A percentile compares a stretch with the other conserved stretches of the same genome.
Conservation (phyloP, 2,329 filamentous ascomycete species). For the Epichloe scottii region DNA sequence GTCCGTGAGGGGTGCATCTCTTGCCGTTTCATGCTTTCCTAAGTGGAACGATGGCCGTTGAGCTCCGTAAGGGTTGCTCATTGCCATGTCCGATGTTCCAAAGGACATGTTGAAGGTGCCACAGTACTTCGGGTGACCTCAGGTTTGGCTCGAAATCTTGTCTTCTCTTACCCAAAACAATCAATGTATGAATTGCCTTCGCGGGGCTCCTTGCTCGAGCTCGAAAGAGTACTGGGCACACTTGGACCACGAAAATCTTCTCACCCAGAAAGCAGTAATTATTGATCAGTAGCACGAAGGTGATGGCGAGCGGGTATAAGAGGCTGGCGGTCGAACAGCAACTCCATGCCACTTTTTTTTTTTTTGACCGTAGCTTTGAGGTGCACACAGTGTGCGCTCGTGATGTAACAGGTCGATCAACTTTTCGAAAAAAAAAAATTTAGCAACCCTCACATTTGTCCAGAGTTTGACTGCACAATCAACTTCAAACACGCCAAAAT, state of each 20-base stretch:
- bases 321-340: background rate
- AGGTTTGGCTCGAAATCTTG: background rate
- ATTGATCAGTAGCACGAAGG: background rate
- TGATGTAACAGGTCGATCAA: background rate
- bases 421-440: background rate
- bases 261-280: background rate
- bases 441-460: too few species aligned
- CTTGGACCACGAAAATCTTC: background rate
- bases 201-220: background rate
- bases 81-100: slow-evolving; percentile 10
- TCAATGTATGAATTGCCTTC: background rate
- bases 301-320: background rate
- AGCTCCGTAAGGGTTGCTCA: slow-evolving; percentile 15
- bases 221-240: background rate
- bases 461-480: too few species aligned
- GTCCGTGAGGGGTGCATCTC: slow-evolving; percentile 47
- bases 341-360: slow-evolving; percentile 3
- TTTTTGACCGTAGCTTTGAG: background rate
- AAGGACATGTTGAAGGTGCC: slow-evolving; percentile 12
- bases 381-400: slow-evolving; percentile 6
- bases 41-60: slow-evolving; percentile 47
- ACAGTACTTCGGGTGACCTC: too few species aligned
- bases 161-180: background rate
- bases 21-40: slow-evolving; percentile 59
- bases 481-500: too few species aligned